Conservation (phyloP, 495 filamentous ascomycete species). For the Xylona heveae region DNA sequence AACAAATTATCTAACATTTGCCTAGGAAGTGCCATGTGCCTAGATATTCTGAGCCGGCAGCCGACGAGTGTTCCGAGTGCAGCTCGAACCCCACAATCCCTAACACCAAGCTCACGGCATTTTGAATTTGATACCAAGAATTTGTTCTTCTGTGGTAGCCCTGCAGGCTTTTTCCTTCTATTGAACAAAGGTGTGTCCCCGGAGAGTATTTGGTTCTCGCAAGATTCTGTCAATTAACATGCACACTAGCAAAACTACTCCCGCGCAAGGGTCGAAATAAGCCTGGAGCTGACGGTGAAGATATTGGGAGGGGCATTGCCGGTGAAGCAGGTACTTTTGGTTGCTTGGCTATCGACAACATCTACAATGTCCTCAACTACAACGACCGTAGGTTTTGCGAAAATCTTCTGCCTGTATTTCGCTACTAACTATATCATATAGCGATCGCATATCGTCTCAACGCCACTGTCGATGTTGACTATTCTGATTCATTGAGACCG, state of each 20-base stretch:
- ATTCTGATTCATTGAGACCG: conserved; percentile 52
- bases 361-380: conserved; percentile 77
- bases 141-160: conserved; percentile 82
- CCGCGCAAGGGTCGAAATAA: conserved; percentile 61
- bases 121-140: conserved; percentile 85
- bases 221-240: background rate
- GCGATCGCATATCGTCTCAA: conserved; percentile 82
- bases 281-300: conserved; percentile 45
- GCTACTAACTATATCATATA: conserved; percentile 25
- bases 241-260: conserved; percentile 36
- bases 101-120: too few relatives aligned
- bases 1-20: too few relatives aligned
- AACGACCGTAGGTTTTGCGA: conserved; percentile 32
- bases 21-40: conserved; percentile 83
- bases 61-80: too few relatives aligned
- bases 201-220: background rate
- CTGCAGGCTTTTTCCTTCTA: conserved; percentile 79
- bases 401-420: too few relatives aligned
- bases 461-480: conserved; percentile 62
- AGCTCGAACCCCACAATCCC: too few relatives aligned
- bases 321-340: conserved; percentile 64
- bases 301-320: conserved; percentile 38
- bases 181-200: conserved; percentile 41
- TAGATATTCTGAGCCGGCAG: conserved; percentile 79
- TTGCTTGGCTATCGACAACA: conserved; percentile 81